Base-by-base conservation (phyloP, 208 protist genomes). In the Vickermania spadyakhi region DNA sequence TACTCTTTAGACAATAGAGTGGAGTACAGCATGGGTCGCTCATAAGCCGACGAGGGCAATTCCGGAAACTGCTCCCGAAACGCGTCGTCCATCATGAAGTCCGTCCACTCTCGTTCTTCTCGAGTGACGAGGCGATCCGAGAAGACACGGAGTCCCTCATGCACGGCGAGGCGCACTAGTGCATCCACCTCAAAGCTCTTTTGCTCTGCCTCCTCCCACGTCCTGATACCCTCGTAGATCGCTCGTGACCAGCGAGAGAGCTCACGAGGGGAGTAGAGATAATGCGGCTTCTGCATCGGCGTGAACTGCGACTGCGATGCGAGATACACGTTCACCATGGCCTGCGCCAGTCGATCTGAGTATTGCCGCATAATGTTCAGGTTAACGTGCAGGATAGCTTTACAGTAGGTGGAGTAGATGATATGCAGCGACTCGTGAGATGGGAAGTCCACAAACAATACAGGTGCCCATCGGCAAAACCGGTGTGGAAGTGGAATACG, bases 361-460 rank as follows among this genome's bases (percentile, higher is more conserved):
- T 79, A 64, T 11, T 85, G 66, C 13, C 63, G 7, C 25, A 79
- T 62, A 0, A 98, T 67, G 5, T 55, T 28, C 25, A 76, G 77
- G 56, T 78, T 70, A 22, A 87, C 66, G 54, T 84, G 78, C 7
- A 99, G 69, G 5, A 99, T 75, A 0, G 98, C 96, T 23, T 96
- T 74, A 66, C 95, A 98, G 79, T 99, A 99, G 18, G 97, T 98
- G 63, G 81, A 89, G 78, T 99, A 99, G 45, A 99, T 99, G 51
- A 97, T 96, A 28, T 71, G 72, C n/a, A 99, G 81, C 25, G 98
- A 99, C 51, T 93, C 85, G 1, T 66, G 55, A 1, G 94, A 90
- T 5, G 98, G 98, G 76, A 99, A 99, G 79, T 99, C 98, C 4
- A 99, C 97, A 21, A 99, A 84, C 21, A 99, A 71, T 18, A 99